These are phyloP conservation scores for Kazachstania africana DNA, from an alignment of 805 yeast species.

Conservation along the genomic window DNA sequence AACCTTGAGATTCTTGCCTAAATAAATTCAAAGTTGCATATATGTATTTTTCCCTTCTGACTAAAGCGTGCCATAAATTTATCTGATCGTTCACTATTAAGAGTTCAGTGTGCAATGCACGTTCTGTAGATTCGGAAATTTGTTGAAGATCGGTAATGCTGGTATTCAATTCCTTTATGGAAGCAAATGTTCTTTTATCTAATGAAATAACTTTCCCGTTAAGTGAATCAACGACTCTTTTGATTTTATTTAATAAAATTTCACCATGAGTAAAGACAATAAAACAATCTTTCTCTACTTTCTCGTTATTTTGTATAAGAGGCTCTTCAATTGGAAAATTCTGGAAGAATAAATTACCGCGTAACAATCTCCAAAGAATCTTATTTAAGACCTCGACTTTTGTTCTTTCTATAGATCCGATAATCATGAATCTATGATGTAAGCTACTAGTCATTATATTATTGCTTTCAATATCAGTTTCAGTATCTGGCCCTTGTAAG, in stretches of 20 bases:
- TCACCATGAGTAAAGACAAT: constrained; percentile 88
- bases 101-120: constrained; percentile 66
- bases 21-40: constrained; percentile 67
- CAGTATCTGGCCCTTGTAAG: not conserved
- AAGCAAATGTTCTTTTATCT: constrained; percentile 34
- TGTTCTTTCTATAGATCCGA: constrained; percentile 72
- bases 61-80: constrained; percentile 56
- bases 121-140: constrained; percentile 52
- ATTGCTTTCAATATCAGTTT: constrained; percentile 1
- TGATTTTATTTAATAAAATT: constrained; percentile 56
- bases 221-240: constrained; percentile 77
- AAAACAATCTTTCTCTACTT: constrained; percentile 66
- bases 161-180: constrained; percentile 31
- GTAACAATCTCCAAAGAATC: constrained; percentile 81
- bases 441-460: constrained; percentile 3
- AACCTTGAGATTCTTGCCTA: constrained; percentile 72
- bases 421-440: constrained; percentile 26
- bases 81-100: constrained; percentile 66
- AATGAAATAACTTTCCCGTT: constrained; percentile 52
- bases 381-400: constrained; percentile 64
- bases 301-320: constrained; percentile 45
- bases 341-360: constrained; percentile 82
- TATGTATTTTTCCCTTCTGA: constrained; percentile 73
- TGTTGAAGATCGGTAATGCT: constrained; percentile 45
- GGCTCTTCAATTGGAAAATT: constrained; percentile 61